Conservation (phyloP, 1,284 basidiomycete genomes). For the Xanthoconium separans region DNA sequence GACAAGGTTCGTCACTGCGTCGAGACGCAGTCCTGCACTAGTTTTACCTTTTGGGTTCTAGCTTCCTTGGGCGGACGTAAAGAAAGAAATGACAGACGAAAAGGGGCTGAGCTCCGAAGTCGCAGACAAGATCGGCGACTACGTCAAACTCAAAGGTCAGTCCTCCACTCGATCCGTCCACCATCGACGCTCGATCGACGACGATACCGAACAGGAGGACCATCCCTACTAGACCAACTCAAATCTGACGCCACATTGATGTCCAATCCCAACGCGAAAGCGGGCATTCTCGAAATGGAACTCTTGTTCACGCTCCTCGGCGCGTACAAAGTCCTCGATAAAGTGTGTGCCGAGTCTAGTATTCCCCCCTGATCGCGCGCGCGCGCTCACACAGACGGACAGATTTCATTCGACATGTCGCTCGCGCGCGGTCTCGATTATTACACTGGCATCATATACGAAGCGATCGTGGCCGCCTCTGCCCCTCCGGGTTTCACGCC, state of each 20-base stretch:
- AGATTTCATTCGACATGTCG: conserved; percentile 96
- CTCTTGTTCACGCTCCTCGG: conserved; percentile 84
- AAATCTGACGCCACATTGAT: conserved; percentile 66
- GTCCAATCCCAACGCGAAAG: conserved; percentile 74
- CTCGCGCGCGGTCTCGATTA: conserved; percentile 97
- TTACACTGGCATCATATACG: conserved; percentile 99
- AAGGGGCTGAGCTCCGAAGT: conserved; percentile 85
- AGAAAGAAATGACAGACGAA: conserved; percentile 94
- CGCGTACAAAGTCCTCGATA: conserved; percentile 80
- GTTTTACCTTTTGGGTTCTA: conserved; percentile 28
- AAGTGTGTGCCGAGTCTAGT: conserved; percentile 44
- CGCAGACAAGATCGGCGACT: conserved; percentile 95
- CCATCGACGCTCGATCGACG: neutral
- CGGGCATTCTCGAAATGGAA: conserved; percentile 90
- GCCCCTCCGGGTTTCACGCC: conserved; percentile 80
- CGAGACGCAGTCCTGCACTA: neutral
- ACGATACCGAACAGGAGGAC: conserved; percentile 54
- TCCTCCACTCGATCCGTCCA: neutral
- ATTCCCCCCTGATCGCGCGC: neutral
- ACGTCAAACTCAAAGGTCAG: conserved; percentile 91
- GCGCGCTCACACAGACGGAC: conserved; percentile 4
- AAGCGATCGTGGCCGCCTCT: conserved; percentile 91
- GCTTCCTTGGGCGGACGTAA: conserved; percentile 90
- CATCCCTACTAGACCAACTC: conserved; percentile 78
- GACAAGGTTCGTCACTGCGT: conserved; percentile 72